Conservation (phyloP, 495 filamentous ascomycete species). For the Penicillium herquei region DNA sequence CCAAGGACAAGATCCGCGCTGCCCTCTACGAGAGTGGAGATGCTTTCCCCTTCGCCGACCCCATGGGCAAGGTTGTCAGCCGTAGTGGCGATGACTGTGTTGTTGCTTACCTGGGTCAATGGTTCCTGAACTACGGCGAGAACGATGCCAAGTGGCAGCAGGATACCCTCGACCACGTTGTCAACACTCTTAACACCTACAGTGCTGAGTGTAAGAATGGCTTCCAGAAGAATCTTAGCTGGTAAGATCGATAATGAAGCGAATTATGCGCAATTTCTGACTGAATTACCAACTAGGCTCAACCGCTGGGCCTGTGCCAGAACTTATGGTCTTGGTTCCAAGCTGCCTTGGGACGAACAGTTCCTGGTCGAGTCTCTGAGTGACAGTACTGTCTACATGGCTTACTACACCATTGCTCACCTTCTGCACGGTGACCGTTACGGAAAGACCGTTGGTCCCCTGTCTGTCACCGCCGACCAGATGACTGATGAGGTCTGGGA, state of each 20-base stretch:
- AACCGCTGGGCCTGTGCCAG: slow-evolving; percentile 94
- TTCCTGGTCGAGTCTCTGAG: slow-evolving; percentile 91
- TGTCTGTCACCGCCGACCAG: slow-evolving; percentile 72
- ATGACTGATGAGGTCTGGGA: slow-evolving; percentile 98
- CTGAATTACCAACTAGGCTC: too few relatives aligned
- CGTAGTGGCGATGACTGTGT: slow-evolving; percentile 88
- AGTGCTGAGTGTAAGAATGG: slow-evolving; percentile 74
- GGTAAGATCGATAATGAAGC: too few relatives aligned
- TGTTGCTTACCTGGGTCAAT: slow-evolving; percentile 91
- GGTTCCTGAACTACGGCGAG: slow-evolving; percentile 95
- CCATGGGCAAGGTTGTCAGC: slow-evolving; percentile 82
- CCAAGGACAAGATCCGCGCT: slow-evolving; percentile 81
- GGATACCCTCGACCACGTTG: slow-evolving; percentile 68
- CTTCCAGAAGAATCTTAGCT: slow-evolving; percentile 82
- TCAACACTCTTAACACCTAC: slow-evolving; percentile 75
- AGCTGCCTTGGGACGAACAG: slow-evolving; percentile 90
- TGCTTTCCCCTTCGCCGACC: slow-evolving; percentile 91
- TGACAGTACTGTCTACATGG: slow-evolving; percentile 93
- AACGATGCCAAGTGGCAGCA: slow-evolving; percentile 74
- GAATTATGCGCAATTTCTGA: too few relatives aligned
- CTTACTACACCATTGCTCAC: slow-evolving; percentile 94
- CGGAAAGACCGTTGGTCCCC: slow-evolving; percentile 65
- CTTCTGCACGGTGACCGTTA: slow-evolving; percentile 80
- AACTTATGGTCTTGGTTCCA: slow-evolving; percentile 88
- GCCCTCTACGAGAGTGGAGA: slow-evolving; percentile 74